Percentiles rank a stretch among this genome's conserved stretches.
phyloP scores from a whole-genome alignment of 345 rosid species.

The Salix dunnii region DNA sequence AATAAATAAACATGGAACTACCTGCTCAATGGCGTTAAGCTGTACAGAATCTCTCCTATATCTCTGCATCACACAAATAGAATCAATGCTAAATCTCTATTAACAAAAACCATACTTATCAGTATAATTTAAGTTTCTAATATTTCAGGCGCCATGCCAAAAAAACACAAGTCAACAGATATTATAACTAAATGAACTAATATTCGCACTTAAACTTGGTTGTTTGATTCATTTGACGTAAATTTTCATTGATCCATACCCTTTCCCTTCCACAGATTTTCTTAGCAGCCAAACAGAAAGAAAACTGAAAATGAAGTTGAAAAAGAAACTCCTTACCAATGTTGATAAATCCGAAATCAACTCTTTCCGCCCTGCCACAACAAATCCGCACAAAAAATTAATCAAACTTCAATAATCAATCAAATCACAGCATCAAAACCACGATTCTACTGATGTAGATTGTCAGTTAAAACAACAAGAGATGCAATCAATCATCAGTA shows the following conservation, averaged over 20 bases:
- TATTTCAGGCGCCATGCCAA: too few relatives aligned
- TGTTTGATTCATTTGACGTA: not conserved
- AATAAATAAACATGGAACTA: slow-evolving; percentile 20
- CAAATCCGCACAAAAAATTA: slow-evolving; percentile 17
- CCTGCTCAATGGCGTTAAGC: slow-evolving; percentile 64
- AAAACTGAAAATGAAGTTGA: slow-evolving; percentile 7
- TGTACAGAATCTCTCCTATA: slow-evolving; percentile 38
- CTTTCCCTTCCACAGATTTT: not conserved
- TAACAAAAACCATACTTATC: not conserved
- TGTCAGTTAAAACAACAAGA: not conserved
- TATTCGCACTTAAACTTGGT: not conserved
- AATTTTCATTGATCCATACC: not conserved
- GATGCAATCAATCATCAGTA: not conserved
- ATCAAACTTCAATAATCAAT: slow-evolving; percentile 12
- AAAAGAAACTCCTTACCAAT: slow-evolving; percentile 43
- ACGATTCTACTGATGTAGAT: not conserved
- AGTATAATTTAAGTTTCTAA: not conserved
- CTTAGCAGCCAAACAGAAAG: slow-evolving; percentile 6
- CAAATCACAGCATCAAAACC: not conserved
- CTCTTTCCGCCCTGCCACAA: slow-evolving; percentile 54
- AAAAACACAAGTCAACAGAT: not conserved
- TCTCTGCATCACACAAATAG: slow-evolving; percentile 54
- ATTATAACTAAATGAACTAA: not conserved
- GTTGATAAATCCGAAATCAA: slow-evolving; percentile 57
- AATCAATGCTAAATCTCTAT: not conserved